These are phyloP conservation scores for Cladosporium sp. DNA, from an alignment of 2,329 filamentous ascomycete species.

Conservation along the genomic window DNA sequence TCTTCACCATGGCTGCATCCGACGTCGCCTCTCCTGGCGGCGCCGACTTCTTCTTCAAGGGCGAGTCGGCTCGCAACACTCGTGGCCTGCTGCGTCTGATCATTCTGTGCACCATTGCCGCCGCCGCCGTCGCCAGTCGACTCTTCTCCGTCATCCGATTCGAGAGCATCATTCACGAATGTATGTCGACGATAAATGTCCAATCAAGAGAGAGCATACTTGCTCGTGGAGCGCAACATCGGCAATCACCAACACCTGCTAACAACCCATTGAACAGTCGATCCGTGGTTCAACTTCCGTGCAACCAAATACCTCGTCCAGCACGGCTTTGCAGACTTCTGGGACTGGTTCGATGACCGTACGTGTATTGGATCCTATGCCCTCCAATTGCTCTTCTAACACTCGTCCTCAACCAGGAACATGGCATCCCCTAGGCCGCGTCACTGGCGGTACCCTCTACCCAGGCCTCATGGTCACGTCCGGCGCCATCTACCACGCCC, in stretches of 20 bases:
- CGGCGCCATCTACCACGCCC: slow-evolving; percentile 90
- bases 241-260: not conserved
- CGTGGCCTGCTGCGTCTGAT: slow-evolving; percentile 81
- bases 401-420: slow-evolving; percentile 55
- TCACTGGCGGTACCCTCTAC: slow-evolving; percentile 98
- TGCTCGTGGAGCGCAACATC: slow-evolving; percentile 13
- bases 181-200: slow-evolving; percentile 47
- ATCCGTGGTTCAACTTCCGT: slow-evolving; percentile 99
- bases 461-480: slow-evolving; percentile 99
- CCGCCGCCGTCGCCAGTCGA: slow-evolving; percentile 84
- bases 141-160: slow-evolving; percentile 99
- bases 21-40: slow-evolving; percentile 17
- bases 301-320: slow-evolving; percentile 96
- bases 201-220: not conserved
- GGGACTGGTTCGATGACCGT: slow-evolving; percentile 99
- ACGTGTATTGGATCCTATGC: slow-evolving; percentile 30
- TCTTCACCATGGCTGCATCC: slow-evolving; percentile 19
- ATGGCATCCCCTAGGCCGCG: slow-evolving; percentile 97
- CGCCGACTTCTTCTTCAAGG: slow-evolving; percentile 59
- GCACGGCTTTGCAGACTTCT: slow-evolving; percentile 97
- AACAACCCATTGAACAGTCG: slow-evolving; percentile 61
- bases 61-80: slow-evolving; percentile 74
- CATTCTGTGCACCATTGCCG: slow-evolving; percentile 88
- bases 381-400: slow-evolving; percentile 2
- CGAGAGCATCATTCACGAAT: slow-evolving; percentile 99